Evolutionary conservation across 2,329 filamentous ascomycete species (phyloP), one percentile per base, ranked within the genome.

Genomic region (Boeremia lycopersici): DNA sequence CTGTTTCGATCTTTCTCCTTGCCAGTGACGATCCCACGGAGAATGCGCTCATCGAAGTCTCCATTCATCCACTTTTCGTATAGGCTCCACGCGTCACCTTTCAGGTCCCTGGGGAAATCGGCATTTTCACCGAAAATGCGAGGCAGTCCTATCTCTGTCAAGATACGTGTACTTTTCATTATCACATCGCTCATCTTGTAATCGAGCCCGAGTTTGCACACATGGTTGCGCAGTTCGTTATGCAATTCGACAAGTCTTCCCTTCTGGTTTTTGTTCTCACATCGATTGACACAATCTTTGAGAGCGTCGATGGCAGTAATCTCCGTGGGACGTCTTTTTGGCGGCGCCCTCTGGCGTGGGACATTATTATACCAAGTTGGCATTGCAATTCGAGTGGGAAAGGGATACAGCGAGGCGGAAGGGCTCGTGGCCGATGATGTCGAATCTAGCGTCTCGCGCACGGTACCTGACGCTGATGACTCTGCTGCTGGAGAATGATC

Each of bases 31-130:
- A 82, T 79, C 5, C 80, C 80, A 1, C 77, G 76, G 7, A 83
- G 69, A 0, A 84, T 63, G 43, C 82, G 70, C 1, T 76, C 72
- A 9, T 78, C 72, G 33, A 82, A 78, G 28, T 77, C 70, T 10
- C 67, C 55, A 0, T 57, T 49, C 19, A 63, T 70, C 81, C 81
- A 84, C 17, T 77, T 77, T 30, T 66, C 68, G 56, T 79, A 80
- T 0, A 84, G 62, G 19, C 79, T 75, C 35, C 74, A 65, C 0
- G 80, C 76, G 51, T 84, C 81, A 0, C 77, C 76, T 15, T 69
- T 65, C 10, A 84, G 71, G 53, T 84, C 81, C 48, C 62, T 75
- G 0, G 81, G 81, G 34, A 77, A 80, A 0, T 62, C 15, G 1
- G 61, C 33, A 3, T 55, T 56, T 5, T 56, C 64, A 6, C 17